Evolutionary conservation across 2,329 filamentous ascomycete species (phyloP).

Genomic region (Penicillium polonicum): DNA sequence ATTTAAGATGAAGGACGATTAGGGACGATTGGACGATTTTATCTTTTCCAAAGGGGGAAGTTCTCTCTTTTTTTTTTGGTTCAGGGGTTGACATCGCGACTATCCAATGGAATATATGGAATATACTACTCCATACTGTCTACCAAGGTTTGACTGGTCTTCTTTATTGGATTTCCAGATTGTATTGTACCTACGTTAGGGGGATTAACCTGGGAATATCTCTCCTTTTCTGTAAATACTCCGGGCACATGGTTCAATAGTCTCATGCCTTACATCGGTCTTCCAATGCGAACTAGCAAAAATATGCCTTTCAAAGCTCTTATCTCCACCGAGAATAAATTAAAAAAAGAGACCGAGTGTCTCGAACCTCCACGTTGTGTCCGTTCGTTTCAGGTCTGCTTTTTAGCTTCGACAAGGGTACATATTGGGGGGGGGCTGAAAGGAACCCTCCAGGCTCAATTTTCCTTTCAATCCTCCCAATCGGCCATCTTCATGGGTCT

Average conservation of each 20-base stretch:
- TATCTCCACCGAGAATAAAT: neutral
- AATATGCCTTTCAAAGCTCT: neutral
- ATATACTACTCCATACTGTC: neutral
- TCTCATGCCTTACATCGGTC: neutral
- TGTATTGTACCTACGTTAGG: neutral
- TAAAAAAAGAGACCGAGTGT: neutral
- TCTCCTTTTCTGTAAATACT: neutral
- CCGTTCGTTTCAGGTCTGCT: conserved; percentile 14
- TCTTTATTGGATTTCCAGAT: neutral
- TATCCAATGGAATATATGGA: neutral
- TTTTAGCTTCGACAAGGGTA: neutral
- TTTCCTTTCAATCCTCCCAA: neutral
- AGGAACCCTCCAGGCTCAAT: neutral
- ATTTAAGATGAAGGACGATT: conserved; percentile 27
- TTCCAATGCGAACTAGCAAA: neutral
- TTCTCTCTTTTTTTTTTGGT: neutral
- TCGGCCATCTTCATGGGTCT: neutral
- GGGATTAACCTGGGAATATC: no score
- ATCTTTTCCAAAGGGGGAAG: neutral
- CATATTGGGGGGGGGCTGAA: neutral
- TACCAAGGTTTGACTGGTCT: neutral
- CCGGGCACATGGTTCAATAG: conserved; percentile 11
- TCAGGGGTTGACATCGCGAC: conserved; percentile 1
- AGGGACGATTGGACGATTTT: conserved; percentile 9
- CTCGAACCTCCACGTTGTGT: neutral